These are phyloP conservation scores for Penicillium hordei DNA, from an alignment of 2,329 filamentous ascomycete species.

Conservation along the genomic window DNA sequence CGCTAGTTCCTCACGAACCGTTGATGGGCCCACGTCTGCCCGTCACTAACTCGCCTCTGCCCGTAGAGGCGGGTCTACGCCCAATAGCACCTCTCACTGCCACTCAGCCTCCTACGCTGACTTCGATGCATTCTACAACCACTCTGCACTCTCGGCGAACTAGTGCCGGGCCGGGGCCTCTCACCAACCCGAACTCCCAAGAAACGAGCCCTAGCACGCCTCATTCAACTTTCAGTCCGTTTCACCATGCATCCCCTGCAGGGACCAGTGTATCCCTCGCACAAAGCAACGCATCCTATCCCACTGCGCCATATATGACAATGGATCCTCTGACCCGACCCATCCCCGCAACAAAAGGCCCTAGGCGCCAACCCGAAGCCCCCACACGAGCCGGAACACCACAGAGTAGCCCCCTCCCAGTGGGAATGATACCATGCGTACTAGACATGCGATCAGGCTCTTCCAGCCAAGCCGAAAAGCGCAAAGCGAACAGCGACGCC, in stretches of 20 bases:
- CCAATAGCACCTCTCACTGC: constrained; percentile 22
- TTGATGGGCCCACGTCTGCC: constrained; percentile 30
- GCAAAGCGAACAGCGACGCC: constrained; percentile 45
- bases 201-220: constrained; percentile 39
- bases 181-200: constrained; percentile 33
- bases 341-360: constrained; percentile 23
- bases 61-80: constrained; percentile 26
- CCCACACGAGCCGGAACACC: constrained; percentile 14
- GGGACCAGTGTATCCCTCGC: constrained; percentile 23
- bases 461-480: constrained; percentile 43
- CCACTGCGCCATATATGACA: constrained; percentile 25
- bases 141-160: constrained; percentile 33
- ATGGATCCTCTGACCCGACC: constrained; percentile 30
- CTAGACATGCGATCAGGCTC: constrained; percentile 45
- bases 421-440: constrained; percentile 39
- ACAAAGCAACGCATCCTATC: constrained; percentile 17
- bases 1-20: constrained; percentile 35
- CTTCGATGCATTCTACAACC: constrained; percentile 36
- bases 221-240: constrained; percentile 34
- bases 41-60: constrained; percentile 28
- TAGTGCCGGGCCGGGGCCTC: constrained; percentile 32
- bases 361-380: constrained; percentile 20
- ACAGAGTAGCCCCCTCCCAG: constrained; percentile 13
- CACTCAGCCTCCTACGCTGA: constrained; percentile 15
- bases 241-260: constrained; percentile 34